Conservation (phyloP, 2,329 filamentous ascomycete genomes). For the Fusarium lateritium region DNA sequence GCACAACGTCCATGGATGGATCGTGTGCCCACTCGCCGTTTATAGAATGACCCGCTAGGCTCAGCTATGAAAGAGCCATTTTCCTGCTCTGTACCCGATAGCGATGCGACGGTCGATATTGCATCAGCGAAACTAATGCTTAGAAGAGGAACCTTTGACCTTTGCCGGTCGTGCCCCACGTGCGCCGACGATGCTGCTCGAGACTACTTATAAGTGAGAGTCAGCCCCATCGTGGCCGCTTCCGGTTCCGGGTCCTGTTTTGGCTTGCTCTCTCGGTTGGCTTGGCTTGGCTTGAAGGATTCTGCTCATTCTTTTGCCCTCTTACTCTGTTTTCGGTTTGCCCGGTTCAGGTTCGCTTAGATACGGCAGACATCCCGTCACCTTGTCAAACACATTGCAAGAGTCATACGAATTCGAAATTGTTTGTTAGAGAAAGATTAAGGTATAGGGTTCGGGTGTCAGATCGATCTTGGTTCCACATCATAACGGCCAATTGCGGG, state of each 20-base stretch:
- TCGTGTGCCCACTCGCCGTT: slow-evolving; percentile 37
- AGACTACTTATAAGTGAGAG: slow-evolving; percentile 39
- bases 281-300: slow-evolving; percentile 25
- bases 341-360: slow-evolving; percentile 37
- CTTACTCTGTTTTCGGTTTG: slow-evolving; percentile 17
- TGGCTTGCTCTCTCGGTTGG: slow-evolving; percentile 8
- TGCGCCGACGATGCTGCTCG: slow-evolving; percentile 20
- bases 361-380: slow-evolving; percentile 20
- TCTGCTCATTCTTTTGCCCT: slow-evolving; percentile 5
- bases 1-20: slow-evolving; percentile 24
- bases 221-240: slow-evolving; percentile 23
- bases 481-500: slow-evolving; percentile 17
- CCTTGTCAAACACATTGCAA: slow-evolving; percentile 7
- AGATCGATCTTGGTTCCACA: slow-evolving; percentile 31
- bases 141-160: slow-evolving; percentile 22
- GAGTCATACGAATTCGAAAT: slow-evolving; percentile 2
- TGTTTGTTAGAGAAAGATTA: slow-evolving; percentile 2
- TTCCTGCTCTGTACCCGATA: slow-evolving; percentile 8
- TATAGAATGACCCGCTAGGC: slow-evolving; percentile 23
- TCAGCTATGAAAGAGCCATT: slow-evolving; percentile 25
- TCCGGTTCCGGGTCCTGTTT: slow-evolving; percentile 17
- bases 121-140: slow-evolving; percentile 37
- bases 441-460: slow-evolving; percentile 14
- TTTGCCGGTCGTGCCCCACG: slow-evolving; percentile 23
- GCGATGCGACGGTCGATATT: slow-evolving; percentile 17